These are phyloP conservation scores for Russula olivacea DNA, from an alignment of 768 basidiomycete species.

Conservation along the genomic window DNA sequence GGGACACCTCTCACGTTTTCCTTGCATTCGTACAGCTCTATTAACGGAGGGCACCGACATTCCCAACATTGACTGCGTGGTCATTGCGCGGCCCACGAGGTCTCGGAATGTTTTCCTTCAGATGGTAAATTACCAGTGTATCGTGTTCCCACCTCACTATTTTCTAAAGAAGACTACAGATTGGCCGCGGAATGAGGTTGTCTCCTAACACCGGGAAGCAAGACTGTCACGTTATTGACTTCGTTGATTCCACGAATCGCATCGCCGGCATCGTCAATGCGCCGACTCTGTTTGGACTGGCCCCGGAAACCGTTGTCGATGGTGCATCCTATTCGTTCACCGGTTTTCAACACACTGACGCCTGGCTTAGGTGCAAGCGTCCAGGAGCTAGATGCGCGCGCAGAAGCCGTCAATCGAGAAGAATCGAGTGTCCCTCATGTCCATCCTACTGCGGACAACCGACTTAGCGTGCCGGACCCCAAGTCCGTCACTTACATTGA, in stretches of 20 bases:
- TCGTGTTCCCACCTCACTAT: neutral
- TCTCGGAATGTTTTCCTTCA: slow-evolving; percentile 88
- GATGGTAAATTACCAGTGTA: slow-evolving; percentile 54
- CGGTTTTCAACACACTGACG: slow-evolving; percentile 7
- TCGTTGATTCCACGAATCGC: slow-evolving; percentile 70
- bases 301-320: slow-evolving; percentile 62
- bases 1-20: neutral
- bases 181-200: slow-evolving; percentile 86
- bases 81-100: slow-evolving; percentile 83
- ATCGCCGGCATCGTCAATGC: slow-evolving; percentile 68
- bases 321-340: slow-evolving; percentile 36
- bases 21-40: slow-evolving; percentile 47
- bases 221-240: slow-evolving; percentile 87
- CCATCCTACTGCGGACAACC: slow-evolving; percentile 18
- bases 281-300: slow-evolving; percentile 82
- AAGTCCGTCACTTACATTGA: slow-evolving; percentile 68
- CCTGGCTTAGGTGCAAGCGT: slow-evolving; percentile 44
- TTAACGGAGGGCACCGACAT: slow-evolving; percentile 94
- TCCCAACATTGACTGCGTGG: slow-evolving; percentile 87
- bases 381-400: slow-evolving; percentile 43
- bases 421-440: slow-evolving; percentile 25
- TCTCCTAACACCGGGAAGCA: slow-evolving; percentile 74
- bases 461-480: slow-evolving; percentile 43
- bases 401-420: slow-evolving; percentile 26
- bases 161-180: slow-evolving; percentile 41